These are phyloP conservation scores for Drechslerella dactyloides DNA, from an alignment of 2,329 filamentous ascomycete genomes.

Conservation along the genomic window DNA sequence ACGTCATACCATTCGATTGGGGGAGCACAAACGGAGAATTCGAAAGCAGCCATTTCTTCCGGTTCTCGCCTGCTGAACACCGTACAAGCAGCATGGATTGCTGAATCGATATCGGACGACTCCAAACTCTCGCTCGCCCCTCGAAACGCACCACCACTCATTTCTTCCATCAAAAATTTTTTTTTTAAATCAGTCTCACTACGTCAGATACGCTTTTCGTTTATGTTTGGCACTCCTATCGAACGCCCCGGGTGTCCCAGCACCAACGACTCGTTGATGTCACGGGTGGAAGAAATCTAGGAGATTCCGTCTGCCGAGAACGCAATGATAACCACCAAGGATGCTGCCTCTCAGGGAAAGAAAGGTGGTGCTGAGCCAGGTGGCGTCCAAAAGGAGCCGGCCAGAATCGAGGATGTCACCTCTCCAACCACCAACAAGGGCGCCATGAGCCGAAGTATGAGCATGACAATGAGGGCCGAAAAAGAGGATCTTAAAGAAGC, in stretches of 20 bases:
- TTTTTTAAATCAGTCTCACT: conserved; percentile 3
- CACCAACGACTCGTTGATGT: conserved; percentile 48
- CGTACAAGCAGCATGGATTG: conserved; percentile 35
- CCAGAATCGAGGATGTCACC: conserved; percentile 29
- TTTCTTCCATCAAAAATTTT: not conserved
- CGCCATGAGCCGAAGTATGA: conserved; percentile 66
- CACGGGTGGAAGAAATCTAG: conserved; percentile 47
- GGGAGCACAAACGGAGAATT: conserved; percentile 10
- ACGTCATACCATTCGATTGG: not conserved
- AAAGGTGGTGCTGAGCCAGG: conserved; percentile 32
- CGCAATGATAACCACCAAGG: conserved; percentile 44
- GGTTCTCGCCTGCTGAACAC: conserved; percentile 11
- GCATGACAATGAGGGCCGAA: conserved; percentile 89
- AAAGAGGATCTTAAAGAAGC: conserved; percentile 92
- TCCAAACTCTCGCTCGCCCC: not conserved
- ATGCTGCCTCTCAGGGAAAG: conserved; percentile 31
- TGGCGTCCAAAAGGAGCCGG: conserved; percentile 31
- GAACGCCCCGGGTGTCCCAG: conserved; percentile 29
- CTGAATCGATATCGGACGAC: conserved; percentile 15
- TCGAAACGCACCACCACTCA: not conserved
- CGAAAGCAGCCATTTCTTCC: conserved; percentile 11
- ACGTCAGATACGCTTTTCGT: conserved; percentile 15
- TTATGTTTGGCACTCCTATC: conserved; percentile 35
- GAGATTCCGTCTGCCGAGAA: conserved; percentile 20
- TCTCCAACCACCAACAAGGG: conserved; percentile 31